Conservation (phyloP, 768 basidiomycete species). For the Amanita muscaria region DNA sequence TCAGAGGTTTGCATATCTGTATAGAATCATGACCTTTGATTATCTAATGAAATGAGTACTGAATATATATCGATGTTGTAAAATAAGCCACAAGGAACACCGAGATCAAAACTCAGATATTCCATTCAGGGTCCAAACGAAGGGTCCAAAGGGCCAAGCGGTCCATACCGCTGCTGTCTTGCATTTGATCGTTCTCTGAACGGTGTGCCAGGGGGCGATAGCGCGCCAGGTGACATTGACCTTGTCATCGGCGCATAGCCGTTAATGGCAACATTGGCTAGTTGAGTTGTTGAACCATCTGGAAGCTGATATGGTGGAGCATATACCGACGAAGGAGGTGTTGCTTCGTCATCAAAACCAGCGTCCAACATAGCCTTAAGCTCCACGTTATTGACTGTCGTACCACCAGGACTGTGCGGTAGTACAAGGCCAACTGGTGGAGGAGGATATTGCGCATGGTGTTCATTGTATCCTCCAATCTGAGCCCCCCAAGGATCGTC, state of each 20-base stretch:
- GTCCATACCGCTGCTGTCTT: constrained; percentile 34
- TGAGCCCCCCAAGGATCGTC: constrained; percentile 95
- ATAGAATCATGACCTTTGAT: no score
- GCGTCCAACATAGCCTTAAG: constrained; percentile 88
- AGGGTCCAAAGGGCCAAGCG: constrained; percentile 55
- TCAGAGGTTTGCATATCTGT: no score
- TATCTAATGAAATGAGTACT: no score
- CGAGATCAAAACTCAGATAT: neutral
- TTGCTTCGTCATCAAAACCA: constrained; percentile 74
- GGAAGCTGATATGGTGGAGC: constrained; percentile 55
- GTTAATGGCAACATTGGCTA: constrained; percentile 34
- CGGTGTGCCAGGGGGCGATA: constrained; percentile 10
- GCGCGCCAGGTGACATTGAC: constrained; percentile 38
- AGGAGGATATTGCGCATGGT: constrained; percentile 67
- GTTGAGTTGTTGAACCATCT: constrained; percentile 41
- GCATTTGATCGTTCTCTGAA: constrained; percentile 11
- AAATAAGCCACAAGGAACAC: no score
- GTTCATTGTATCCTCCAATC: constrained; percentile 93
- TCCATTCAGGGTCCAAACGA: constrained; percentile 20
- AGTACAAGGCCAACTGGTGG: constrained; percentile 70
- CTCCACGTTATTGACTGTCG: constrained; percentile 60
- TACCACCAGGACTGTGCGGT: constrained; percentile 26
- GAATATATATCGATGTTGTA: no score
- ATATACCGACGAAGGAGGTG: constrained; percentile 37
- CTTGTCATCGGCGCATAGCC: constrained; percentile 50